phyloP scores from a whole-genome alignment of 345 rosid species.

The Lumnitzera littorea region DNA sequence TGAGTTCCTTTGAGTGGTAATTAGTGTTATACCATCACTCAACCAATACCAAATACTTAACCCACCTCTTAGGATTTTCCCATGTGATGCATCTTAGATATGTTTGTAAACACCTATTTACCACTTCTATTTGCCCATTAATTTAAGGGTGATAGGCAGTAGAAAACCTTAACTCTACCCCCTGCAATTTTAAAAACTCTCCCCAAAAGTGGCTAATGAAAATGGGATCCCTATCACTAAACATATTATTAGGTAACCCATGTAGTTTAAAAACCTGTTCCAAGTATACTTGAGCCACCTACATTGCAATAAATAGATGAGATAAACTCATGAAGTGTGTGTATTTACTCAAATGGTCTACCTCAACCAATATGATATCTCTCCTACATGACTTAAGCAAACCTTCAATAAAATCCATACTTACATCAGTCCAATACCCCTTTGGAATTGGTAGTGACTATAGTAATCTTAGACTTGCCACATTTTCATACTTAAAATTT shows the following conservation, averaged over 20 bases:
- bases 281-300: background rate
- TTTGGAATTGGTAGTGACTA: background rate
- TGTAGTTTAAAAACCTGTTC: conserved; percentile 9
- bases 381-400: background rate
- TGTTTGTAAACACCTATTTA: background rate
- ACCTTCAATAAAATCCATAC: conserved; percentile 4
- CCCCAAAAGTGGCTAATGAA: conserved; percentile 1
- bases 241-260: background rate
- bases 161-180: background rate
- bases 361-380: background rate
- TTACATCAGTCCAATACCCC: background rate
- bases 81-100: background rate
- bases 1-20: background rate
- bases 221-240: background rate
- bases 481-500: background rate
- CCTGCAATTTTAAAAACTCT: background rate
- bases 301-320: background rate
- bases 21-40: conserved; percentile 8
- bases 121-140: conserved; percentile 4
- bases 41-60: background rate
- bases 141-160: background rate
- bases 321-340: background rate
- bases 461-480: background rate
- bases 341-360: background rate
- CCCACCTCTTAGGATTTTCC: background rate